Evolutionary conservation across 1,284 basidiomycete genomes (phyloP).

Genomic region (Spongispora temasekensis): DNA sequence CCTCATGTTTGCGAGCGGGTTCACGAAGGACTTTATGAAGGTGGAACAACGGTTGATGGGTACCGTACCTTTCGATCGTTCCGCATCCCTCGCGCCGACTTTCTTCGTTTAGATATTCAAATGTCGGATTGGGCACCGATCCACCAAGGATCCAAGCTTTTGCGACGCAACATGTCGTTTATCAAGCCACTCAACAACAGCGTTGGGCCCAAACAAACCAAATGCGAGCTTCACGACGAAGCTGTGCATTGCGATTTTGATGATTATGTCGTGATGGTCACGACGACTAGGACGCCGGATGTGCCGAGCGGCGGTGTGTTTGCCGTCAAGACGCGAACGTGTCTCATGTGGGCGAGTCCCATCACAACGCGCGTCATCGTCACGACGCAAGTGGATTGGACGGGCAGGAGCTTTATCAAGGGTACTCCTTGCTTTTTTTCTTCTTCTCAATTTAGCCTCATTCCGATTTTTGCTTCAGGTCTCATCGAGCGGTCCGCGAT

Average conservation of each 20-base stretch:
- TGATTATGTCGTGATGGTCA: constrained; percentile 80
- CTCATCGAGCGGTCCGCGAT: constrained; percentile 92
- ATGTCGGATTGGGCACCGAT: constrained; percentile 88
- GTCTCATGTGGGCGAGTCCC: constrained; percentile 90
- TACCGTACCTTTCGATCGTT: constrained; percentile 40
- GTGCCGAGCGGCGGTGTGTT: constrained; percentile 94
- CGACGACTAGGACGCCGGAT: constrained; percentile 92
- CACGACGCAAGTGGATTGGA: constrained; percentile 95
- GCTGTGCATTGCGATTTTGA: constrained; percentile 83
- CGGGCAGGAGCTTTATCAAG: constrained; percentile 94
- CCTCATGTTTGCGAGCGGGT: constrained; percentile 94
- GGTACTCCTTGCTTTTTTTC: constrained; percentile 47
- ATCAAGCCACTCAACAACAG: constrained; percentile 90
- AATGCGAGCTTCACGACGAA: constrained; percentile 92
- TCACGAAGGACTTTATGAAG: constrained; percentile 92
- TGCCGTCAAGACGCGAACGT: constrained; percentile 91
- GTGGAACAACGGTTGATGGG: constrained; percentile 89
- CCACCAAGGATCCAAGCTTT: constrained; percentile 62
- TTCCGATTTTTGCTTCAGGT: constrained; percentile 47
- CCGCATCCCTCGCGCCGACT: constrained; percentile 1
- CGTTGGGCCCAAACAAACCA: constrained; percentile 93
- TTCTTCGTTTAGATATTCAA: constrained; percentile 70
- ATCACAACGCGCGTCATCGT: constrained; percentile 81
- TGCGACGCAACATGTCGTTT: constrained; percentile 89
- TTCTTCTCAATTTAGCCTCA: not conserved